These are phyloP conservation scores for Verticillium nonalfalfae DNA, from an alignment of 2,329 filamentous ascomycete genomes.

Conservation along the genomic window DNA sequence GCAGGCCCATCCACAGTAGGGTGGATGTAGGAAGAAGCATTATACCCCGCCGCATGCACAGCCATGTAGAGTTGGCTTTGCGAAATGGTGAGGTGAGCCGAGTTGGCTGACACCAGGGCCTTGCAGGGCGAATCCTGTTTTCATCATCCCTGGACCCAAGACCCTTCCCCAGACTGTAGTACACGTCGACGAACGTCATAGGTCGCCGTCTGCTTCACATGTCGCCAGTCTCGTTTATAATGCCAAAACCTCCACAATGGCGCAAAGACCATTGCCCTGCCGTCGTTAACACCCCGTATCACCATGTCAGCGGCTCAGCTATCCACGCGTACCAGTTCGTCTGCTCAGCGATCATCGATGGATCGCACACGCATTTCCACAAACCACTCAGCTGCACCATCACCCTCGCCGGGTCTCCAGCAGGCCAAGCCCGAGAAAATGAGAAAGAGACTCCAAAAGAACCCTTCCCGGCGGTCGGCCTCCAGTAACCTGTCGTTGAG, in stretches of 20 bases:
- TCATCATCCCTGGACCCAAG: background rate
- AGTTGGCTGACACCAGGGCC: background rate
- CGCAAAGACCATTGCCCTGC: background rate
- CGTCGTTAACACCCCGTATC: background rate
- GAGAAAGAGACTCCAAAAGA: constrained; percentile 20
- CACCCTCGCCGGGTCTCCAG: constrained; percentile 9
- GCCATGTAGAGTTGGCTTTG: background rate
- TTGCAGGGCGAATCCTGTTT: background rate
- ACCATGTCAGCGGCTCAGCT: background rate
- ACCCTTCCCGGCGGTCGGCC: constrained; percentile 15
- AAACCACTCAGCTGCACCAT: constrained; percentile 6
- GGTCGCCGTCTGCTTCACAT: background rate
- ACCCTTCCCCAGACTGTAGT: background rate
- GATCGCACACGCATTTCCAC: constrained; percentile 6
- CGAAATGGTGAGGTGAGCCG: background rate
- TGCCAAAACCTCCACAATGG: background rate
- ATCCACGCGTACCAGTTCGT: background rate
- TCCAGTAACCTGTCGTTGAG: constrained; percentile 12
- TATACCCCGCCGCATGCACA: background rate
- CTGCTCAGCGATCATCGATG: constrained; percentile 11
- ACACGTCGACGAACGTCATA: background rate
- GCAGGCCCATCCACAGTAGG: background rate
- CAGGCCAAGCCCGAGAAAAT: constrained; percentile 10
- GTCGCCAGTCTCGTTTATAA: background rate
- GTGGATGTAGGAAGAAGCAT: background rate